Conservation (phyloP, 176 grass and related monocot genomes). For the Melocanna baccifera region DNA sequence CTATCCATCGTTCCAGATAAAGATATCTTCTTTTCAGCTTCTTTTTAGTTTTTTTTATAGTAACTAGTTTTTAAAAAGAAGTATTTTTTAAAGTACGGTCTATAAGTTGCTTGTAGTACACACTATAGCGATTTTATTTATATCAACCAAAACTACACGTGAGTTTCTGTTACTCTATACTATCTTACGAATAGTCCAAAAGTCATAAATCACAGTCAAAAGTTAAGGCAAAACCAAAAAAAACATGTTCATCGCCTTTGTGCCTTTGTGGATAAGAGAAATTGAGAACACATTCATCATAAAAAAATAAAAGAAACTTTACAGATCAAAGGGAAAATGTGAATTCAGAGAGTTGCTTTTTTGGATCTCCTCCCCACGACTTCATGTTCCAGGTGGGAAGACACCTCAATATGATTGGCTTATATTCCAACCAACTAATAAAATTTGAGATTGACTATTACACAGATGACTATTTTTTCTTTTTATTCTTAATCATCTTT, state of each 20-base stretch:
- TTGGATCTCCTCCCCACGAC: neutral
- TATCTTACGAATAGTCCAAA: no score
- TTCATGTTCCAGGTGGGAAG: constrained; percentile 8
- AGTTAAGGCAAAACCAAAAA: no score
- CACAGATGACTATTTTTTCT: no score
- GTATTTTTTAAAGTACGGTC: no score
- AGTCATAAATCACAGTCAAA: no score
- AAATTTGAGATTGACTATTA: neutral
- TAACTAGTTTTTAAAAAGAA: no score
- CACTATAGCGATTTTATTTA: no score
- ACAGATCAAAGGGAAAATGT: neutral
- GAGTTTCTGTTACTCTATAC: no score
- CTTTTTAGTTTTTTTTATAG: no score
- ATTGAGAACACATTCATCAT: neutral
- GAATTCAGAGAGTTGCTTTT: neutral
- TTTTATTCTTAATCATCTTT: no score
- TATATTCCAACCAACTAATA: neutral
- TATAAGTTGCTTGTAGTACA: no score
- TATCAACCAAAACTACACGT: no score
- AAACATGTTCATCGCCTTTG: neutral
- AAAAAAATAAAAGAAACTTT: neutral
- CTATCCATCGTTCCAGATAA: neutral
- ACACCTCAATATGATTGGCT: neutral
- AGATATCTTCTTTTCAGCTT: neutral
- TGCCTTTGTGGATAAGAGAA: constrained; percentile 29